Conservation (phyloP, 2,329 filamentous ascomycete genomes). For the Chaetomiaceae sp. region DNA sequence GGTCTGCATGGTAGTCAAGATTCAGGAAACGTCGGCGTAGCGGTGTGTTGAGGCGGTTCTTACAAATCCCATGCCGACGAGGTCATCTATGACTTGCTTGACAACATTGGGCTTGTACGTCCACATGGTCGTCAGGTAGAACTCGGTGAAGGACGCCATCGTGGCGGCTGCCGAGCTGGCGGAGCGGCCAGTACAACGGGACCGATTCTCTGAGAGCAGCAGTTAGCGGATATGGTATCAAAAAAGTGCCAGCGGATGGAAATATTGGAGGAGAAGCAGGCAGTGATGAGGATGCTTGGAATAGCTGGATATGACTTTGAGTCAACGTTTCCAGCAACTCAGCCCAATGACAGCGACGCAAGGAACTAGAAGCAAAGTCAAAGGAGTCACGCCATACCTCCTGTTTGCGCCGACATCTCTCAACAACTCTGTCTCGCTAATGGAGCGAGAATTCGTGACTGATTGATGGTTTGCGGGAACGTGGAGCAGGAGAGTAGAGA, state of each 20-base stretch:
- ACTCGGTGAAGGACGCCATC: slow-evolving; percentile 17
- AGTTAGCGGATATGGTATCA: background rate
- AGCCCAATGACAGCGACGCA: too few species aligned
- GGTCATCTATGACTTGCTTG: slow-evolving; percentile 20
- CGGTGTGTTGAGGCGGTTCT: background rate
- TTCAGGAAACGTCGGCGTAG: background rate
- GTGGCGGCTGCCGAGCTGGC: background rate
- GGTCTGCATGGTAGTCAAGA: slow-evolving; percentile 16
- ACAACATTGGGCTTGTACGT: slow-evolving; percentile 24
- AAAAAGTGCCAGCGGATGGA: background rate
- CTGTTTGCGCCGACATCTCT: too few species aligned
- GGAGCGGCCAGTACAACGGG: background rate
- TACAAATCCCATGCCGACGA: slow-evolving; percentile 20
- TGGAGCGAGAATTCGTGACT: too few species aligned
- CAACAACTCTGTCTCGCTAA: too few species aligned
- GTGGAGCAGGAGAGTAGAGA: too few species aligned
- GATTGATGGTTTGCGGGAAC: too few species aligned
- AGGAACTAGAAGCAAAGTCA: too few species aligned
- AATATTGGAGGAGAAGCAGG: background rate
- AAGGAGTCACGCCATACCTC: too few species aligned
- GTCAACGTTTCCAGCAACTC: too few species aligned
- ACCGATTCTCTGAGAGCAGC: background rate
- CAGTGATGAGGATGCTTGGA: too few species aligned
- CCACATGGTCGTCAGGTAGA: slow-evolving; percentile 30
- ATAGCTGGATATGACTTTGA: too few species aligned